Evolutionary conservation across 2,329 filamentous ascomycete species (phyloP).

Genomic region (Xylaria sp.): DNA sequence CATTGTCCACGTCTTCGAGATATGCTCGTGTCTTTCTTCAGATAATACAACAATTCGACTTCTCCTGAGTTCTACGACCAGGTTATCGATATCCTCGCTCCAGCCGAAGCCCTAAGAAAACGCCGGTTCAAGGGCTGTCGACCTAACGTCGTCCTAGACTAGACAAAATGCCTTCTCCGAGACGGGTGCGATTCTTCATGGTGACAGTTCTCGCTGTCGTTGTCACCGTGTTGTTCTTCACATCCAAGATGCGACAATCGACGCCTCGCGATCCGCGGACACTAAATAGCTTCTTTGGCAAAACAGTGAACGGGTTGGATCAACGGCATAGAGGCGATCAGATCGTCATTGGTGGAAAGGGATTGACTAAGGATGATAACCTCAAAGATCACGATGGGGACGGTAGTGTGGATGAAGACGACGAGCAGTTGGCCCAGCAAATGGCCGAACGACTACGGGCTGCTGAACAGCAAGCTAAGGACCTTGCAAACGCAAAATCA

Average conservation of each 20-base stretch:
- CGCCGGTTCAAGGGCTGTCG: background rate
- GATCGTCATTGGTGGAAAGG: conserved; percentile 49
- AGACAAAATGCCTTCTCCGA: conserved; percentile 67
- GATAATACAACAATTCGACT: conserved; percentile 23
- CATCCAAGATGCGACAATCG: conserved; percentile 61
- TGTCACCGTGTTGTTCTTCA: conserved; percentile 75
- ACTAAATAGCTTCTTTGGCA: conserved; percentile 63
- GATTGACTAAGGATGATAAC: conserved; percentile 45
- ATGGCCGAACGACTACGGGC: conserved; percentile 69
- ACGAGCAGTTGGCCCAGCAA: conserved; percentile 56
- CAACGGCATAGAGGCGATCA: conserved; percentile 43
- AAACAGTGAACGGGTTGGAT: conserved; percentile 62
- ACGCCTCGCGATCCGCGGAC: conserved; percentile 52
- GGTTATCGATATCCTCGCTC: background rate
- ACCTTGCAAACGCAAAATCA: conserved; percentile 70
- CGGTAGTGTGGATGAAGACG: conserved; percentile 62
- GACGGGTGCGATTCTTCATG: conserved; percentile 71
- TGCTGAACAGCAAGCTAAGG: conserved; percentile 72
- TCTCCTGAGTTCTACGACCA: background rate
- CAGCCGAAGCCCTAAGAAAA: background rate
- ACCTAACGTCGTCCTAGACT: background rate
- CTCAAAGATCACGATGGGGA: conserved; percentile 60
- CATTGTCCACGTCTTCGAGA: conserved; percentile 18
- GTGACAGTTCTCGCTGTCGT: conserved; percentile 69
- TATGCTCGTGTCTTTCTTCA: conserved; percentile 31